Base-by-base conservation (phyloP, 371 early-diverging fungal species). In the Mucor plumbeus region DNA sequence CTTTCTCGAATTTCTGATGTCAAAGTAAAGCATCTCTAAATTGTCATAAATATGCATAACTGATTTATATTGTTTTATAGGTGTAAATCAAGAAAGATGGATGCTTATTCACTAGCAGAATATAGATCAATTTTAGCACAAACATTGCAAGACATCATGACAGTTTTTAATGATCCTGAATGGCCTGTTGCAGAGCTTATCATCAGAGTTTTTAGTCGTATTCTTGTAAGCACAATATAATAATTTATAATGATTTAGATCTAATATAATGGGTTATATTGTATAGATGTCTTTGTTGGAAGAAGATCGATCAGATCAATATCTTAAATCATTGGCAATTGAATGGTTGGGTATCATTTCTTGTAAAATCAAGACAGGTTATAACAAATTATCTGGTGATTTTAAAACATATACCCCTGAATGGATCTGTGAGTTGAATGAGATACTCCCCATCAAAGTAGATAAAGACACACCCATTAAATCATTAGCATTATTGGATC, bases 111-210 rank as follows among this genome's bases (percentile, higher is more conserved):
- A 10, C 91, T 94, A 17, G 75, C 82, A 1, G 96, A 95, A 43
- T 96, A 94, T 73, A 80, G 90, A n/a, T 67, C 68, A 0, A 76
- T 94, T 14, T 70, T 97, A 17, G 91, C 92, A 19, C 74, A 77
- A 41, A 79, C 96, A 36, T 65, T 96, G 36, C 77, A 88, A 17
- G 96, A 97, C 74, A 73, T 92, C 0, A 71, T 95, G 56, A 67
- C 76, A 5, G 87, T 94, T 0, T 75, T 95, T 17, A 87, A 88
- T 17, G 88, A 90, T n/a, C 94, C 95, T 7, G 96, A 95, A 48
- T 97, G 96, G 95, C 98, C 98, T 0, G 91, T 85, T 0, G 94
- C 97, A 0, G 94, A 93, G 56, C 70, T 92, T 7, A 78, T 90
- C 35, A 74, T 91, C 7, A 69, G 85, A 34, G 70, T 88, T 2